Base-by-base conservation (phyloP, 495 filamentous ascomycete genomes). In the Hypoxylon perforatum region DNA sequence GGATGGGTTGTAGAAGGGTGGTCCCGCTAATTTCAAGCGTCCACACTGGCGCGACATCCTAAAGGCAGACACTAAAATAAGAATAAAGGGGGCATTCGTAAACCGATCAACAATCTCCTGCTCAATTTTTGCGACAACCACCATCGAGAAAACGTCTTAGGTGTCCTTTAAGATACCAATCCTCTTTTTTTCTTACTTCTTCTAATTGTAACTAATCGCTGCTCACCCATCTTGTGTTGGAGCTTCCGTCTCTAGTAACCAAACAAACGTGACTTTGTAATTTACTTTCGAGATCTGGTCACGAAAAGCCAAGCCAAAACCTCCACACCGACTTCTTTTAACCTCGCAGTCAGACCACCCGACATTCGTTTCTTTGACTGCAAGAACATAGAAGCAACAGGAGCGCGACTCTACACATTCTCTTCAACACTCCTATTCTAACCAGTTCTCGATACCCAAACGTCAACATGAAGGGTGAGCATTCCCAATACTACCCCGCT, bases 401-500 rank as follows among this genome's bases (percentile, higher is more conserved):
- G 52, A 57, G 19, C 38, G 3, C 39, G 18, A 35, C 28, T 42
- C 50, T 38, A 33, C 14, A 21, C 17, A 33, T 44, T 30, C 35
- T 50, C 54, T 2, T 39, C 48, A 44, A 60, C 45, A 38, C 45
- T 44, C 47, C 54, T 22, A 38, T 17, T 12, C 18, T 10, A 22
- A 46, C 10, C 14, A 57, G 22, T 28, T n/a, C 35, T 57, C 42
- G 30, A 45, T 35, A 53, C 25, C 19, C 19, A 58, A 36, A 5
- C 51, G 49, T 62, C 71, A 79, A 70, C 48, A 80, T 80, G 78
- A 80, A 80, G 77, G 78, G 78, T 81, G 77, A 48, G 75, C 50
- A 55, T 23, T 23, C 19, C 47, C 28, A 6, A 49, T 21, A 28
- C 47, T 28, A 59, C 0, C 8, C 47, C 30, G 12, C 8, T 23